Percentiles rank a stretch among this genome's conserved stretches.
These are phyloP conservation scores for Fraxinus albicans DNA, from an alignment of 305 asterid genomes.

Conservation along the genomic window DNA sequence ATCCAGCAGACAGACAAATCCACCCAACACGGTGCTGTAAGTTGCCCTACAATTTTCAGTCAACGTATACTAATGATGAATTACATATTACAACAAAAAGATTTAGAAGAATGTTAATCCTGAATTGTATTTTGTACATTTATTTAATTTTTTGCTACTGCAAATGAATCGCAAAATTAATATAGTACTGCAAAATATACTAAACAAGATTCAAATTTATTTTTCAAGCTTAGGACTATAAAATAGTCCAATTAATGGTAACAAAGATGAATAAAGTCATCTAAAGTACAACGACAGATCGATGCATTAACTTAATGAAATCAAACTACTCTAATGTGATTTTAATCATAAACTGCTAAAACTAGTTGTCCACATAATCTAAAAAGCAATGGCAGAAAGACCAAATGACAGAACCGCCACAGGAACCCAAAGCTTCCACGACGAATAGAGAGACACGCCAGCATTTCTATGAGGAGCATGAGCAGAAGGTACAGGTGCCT, in stretches of 20 bases:
- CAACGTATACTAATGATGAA: too few relatives aligned
- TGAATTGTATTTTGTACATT: too few relatives aligned
- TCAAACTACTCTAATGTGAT: background rate
- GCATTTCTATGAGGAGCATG: slow-evolving; percentile 21
- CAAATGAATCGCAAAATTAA: background rate
- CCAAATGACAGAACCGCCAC: background rate
- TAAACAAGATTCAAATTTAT: background rate
- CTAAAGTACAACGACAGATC: background rate
- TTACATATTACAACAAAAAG: too few relatives aligned
- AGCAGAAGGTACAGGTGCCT: background rate
- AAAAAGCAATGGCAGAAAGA: slow-evolving; percentile 8
- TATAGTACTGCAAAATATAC: background rate
- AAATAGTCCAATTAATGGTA: background rate
- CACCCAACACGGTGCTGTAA: too few relatives aligned
- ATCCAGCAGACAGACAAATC: too few relatives aligned
- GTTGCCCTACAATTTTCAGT: too few relatives aligned
- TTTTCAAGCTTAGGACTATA: background rate
- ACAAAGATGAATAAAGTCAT: background rate
- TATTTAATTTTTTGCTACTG: background rate
- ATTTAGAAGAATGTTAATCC: too few relatives aligned
- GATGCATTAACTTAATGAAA: background rate
- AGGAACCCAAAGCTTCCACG: slow-evolving; percentile 11
- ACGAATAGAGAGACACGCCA: background rate
- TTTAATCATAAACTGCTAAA: background rate
- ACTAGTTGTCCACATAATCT: background rate